Evolutionary conservation across 2,329 filamentous ascomycete species (phyloP).

Genomic region (Curvularia sp.): DNA sequence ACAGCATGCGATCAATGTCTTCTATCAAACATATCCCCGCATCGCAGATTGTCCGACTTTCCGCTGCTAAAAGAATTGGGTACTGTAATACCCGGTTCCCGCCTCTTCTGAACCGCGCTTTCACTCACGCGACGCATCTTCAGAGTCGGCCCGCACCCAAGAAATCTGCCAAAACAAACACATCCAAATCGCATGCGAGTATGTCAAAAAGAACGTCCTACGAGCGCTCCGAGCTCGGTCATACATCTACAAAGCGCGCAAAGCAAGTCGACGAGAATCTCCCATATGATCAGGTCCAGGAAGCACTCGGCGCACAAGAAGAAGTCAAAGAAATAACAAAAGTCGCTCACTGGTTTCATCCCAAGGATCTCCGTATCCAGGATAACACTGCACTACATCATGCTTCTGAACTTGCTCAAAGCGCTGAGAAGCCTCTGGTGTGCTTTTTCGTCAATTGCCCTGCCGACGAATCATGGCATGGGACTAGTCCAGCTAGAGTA

Average conservation of each 20-base stretch:
- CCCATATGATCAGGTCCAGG: constrained; percentile 54
- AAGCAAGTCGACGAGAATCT: constrained; percentile 58
- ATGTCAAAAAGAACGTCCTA: constrained; percentile 43
- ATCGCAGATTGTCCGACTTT: constrained; percentile 4
- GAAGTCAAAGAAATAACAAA: constrained; percentile 50
- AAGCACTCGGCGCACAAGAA: constrained; percentile 51
- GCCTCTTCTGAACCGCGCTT: constrained; percentile 6
- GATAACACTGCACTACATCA: constrained; percentile 59
- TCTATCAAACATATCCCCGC: constrained; percentile 8
- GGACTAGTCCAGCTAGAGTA: constrained; percentile 57
- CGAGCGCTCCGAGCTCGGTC: constrained; percentile 46
- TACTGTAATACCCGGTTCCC: background rate
- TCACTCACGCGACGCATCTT: constrained; percentile 23
- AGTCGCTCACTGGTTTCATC: constrained; percentile 61
- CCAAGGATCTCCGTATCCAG: constrained; percentile 59
- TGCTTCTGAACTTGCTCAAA: constrained; percentile 56
- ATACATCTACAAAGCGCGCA: constrained; percentile 59
- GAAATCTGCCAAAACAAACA: constrained; percentile 7
- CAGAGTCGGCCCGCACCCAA: constrained; percentile 13
- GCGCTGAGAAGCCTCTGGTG: constrained; percentile 53
- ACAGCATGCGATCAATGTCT: constrained; percentile 20
- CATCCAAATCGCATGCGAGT: constrained; percentile 4
- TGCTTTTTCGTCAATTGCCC: constrained; percentile 58
- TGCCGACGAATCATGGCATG: constrained; percentile 60
- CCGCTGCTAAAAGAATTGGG: constrained; percentile 1